phyloP scores from a whole-genome alignment of 208 protist genomes.

The Trypanosoma theileri region DNA sequence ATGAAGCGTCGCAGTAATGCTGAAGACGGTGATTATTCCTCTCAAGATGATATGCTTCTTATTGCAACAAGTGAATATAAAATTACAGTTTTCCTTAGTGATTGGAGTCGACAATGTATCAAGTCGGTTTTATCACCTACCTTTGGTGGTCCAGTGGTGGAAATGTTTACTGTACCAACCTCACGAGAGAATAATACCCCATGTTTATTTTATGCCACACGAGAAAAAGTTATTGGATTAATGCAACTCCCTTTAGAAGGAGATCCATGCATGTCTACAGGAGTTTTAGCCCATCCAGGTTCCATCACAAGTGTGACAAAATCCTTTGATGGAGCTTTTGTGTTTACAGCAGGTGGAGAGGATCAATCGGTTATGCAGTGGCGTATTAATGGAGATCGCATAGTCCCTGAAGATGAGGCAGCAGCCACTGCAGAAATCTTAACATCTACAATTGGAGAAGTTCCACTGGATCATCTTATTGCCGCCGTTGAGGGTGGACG shows the following conservation, averaged over 20 bases:
- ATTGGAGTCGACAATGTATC: conserved; percentile 86
- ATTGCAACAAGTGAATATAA: conserved; percentile 92
- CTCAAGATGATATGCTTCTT: conserved; percentile 62
- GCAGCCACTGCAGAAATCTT: conserved; percentile 1
- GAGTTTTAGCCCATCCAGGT: conserved; percentile 93
- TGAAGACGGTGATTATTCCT: conserved; percentile 3
- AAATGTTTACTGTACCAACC: conserved; percentile 53
- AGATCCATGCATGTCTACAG: conserved; percentile 88
- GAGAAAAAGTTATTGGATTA: conserved; percentile 92
- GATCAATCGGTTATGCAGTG: conserved; percentile 93
- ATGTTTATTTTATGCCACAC: conserved; percentile 87
- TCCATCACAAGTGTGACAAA: conserved; percentile 64
- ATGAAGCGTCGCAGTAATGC: conserved; percentile 13
- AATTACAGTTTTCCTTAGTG: conserved; percentile 76
- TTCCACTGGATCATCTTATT: conserved; percentile 87
- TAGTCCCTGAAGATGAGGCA: conserved; percentile 33
- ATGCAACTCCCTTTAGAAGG: conserved; percentile 91
- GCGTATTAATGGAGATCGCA: conserved; percentile 60
- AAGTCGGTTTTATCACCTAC: conserved; percentile 90
- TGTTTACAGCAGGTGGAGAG: conserved; percentile 91
- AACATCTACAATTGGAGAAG: conserved; percentile 27
- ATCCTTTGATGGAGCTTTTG: conserved; percentile 82
- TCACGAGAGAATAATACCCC: conserved; percentile 17
- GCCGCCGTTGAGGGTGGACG: conserved; percentile 89
- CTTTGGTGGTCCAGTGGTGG: conserved; percentile 89